Evolutionary conservation across 805 yeast genomes (phyloP).

Genomic region (Candida fluviatilis): DNA sequence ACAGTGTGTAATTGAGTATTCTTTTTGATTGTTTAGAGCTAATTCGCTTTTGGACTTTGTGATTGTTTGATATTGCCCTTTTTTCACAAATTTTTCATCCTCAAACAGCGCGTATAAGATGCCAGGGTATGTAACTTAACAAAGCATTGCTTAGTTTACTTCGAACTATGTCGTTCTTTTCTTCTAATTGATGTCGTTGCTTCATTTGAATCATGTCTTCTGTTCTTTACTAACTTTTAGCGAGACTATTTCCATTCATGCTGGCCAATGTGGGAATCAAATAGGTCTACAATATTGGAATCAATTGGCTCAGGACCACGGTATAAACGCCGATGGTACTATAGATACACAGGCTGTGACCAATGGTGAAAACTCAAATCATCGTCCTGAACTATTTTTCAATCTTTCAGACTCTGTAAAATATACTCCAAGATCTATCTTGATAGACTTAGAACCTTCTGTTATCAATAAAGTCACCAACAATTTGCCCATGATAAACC

Average conservation of each 20-base stretch:
- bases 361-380: conserved; percentile 33
- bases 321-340: conserved; percentile 65
- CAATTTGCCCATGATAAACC: conserved; percentile 66
- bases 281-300: conserved; percentile 92
- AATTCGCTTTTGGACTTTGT: neutral
- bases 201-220: neutral
- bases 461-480: conserved; percentile 64
- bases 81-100: conserved; percentile 2
- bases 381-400: conserved; percentile 82
- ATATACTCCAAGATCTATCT: conserved; percentile 83
- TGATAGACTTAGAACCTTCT: conserved; percentile 87
- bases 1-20: too few relatives aligned
- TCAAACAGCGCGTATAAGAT: neutral
- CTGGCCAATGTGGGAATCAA: conserved; percentile 97
- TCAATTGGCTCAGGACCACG: conserved; percentile 84
- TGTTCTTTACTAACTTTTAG: conserved; percentile 32
- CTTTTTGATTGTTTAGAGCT: too few relatives aligned
- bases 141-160: too few relatives aligned
- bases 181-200: too few relatives aligned
- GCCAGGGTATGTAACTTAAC: too few relatives aligned
- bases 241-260: conserved; percentile 67
- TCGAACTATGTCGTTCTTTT: too few relatives aligned
- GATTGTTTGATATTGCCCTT: neutral
- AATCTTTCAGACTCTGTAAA: conserved; percentile 68
- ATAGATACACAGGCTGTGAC: conserved; percentile 27